Evolutionary conservation across 2,329 filamentous ascomycete genomes (phyloP).

Genomic region (Aaosphaeria arxii): DNA sequence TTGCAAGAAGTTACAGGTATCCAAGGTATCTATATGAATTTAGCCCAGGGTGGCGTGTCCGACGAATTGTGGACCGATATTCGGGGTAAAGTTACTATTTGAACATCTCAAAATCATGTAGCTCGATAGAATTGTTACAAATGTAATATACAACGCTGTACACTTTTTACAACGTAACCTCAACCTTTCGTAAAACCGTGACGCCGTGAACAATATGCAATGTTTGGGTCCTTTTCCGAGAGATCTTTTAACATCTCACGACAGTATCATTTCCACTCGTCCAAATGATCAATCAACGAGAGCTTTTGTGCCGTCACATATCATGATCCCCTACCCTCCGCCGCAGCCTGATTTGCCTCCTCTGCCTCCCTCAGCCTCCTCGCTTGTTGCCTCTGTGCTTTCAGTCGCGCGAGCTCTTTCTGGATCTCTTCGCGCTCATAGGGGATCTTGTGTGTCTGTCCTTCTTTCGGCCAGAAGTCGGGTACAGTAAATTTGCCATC

Average conservation of each 20-base stretch:
- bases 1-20: constrained; percentile 73
- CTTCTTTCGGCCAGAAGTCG: constrained; percentile 87
- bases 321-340: constrained; percentile 11
- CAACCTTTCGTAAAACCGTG: constrained; percentile 1
- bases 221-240: no score
- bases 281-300: background rate
- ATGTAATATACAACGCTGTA: constrained; percentile 26
- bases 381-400: constrained; percentile 46
- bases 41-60: constrained; percentile 38
- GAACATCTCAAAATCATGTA: constrained; percentile 5
- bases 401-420: constrained; percentile 72
- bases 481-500: constrained; percentile 79
- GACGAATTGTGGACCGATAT: constrained; percentile 40
- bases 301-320: no score
- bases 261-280: background rate
- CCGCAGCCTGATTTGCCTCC: constrained; percentile 14
- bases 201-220: no score
- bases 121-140: background rate
- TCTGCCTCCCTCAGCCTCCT: constrained; percentile 47
- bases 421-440: constrained; percentile 79
- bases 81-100: constrained; percentile 33
- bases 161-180: constrained; percentile 6
- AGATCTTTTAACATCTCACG: no score
- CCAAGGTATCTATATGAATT: constrained; percentile 76
- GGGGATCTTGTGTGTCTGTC: constrained; percentile 73